Base-by-base conservation (phyloP, 2,329 filamentous ascomycete species). In the Aureobasidium mangrovei region DNA sequence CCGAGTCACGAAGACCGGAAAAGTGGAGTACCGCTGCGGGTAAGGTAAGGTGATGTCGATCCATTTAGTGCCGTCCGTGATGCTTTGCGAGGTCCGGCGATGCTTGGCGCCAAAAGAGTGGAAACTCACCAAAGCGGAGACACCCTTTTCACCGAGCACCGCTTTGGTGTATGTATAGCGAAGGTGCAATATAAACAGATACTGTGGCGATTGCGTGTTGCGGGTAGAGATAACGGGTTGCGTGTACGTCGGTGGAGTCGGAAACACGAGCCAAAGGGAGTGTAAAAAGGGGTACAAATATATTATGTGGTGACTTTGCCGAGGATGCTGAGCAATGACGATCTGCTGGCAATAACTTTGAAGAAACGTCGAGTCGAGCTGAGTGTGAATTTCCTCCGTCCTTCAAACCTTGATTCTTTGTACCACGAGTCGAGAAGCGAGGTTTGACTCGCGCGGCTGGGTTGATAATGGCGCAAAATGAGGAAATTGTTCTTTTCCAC, bases 401-500 rank as follows among this genome's bases (percentile, higher is more conserved):
- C 24, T 28, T 42, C 9, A 35, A 7, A 35, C 32, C 7, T 12
- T 24, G 9, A 4, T 12, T 18, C 5, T 41, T 26, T 42, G 12
- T 28, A 24, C 9, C 29, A 42, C 9, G 18, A 18, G 7, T 33
- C n/a, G 12, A 35, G 28, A 18, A 8, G 31, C 28, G 36, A 42
- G 29, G 4, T 0, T 9, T 4, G 9, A 24, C 12, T 26, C 7
- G 8, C 7, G 4, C 3, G 3, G 3, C 58, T 24, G 33, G 18
- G 18, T 18, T 4, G 10, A 33, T 49, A 12, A 44, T 52, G 36
- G 53, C 59, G 24, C 65, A 66, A 24, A 69, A 72, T n/a, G 47
- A 42, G 12, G 31, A 42, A 7, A 76, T 84, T 27, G 71, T 86
- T 5, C 63, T 87, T 1, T 87, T 84, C 65, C 82, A 86, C 66